These are phyloP conservation scores for Penicillium polonicum DNA, from an alignment of 2,329 filamentous ascomycete species.

Conservation along the genomic window DNA sequence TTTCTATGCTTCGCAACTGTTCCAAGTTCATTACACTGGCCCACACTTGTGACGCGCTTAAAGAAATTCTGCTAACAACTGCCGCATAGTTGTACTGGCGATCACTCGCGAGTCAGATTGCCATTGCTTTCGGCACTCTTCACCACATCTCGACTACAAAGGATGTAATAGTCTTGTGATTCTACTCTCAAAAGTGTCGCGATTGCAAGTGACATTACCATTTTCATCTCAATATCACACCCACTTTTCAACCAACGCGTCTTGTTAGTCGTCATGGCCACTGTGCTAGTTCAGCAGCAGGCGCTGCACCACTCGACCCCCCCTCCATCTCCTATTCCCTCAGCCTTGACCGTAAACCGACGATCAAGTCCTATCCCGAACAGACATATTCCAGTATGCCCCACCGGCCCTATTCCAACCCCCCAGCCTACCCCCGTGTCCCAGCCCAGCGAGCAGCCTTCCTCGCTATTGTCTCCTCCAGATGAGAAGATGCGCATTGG, in stretches of 20 bases:
- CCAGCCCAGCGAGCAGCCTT: constrained; percentile 47
- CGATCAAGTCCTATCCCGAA: constrained; percentile 70
- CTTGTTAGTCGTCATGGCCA: constrained; percentile 40
- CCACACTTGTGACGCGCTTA: not conserved
- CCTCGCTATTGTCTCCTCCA: constrained; percentile 74
- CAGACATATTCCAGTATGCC: constrained; percentile 86
- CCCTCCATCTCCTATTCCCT: constrained; percentile 45
- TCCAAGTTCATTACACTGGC: not conserved
- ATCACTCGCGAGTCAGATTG: not conserved
- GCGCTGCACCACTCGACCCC: constrained; percentile 50
- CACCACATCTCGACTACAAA: constrained; percentile 10
- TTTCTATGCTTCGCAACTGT: not conserved
- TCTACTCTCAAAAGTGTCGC: not conserved
- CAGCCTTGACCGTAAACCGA: constrained; percentile 59
- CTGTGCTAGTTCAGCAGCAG: constrained; percentile 49
- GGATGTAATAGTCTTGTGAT: constrained; percentile 20
- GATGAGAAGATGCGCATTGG: constrained; percentile 59
- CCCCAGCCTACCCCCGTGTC: constrained; percentile 56
- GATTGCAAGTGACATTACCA: not conserved
- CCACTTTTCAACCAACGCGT: not conserved
- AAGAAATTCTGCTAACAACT: not conserved
- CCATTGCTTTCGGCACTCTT: not conserved
- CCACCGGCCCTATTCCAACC: constrained; percentile 66
- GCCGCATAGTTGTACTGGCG: not conserved
- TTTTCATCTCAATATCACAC: not conserved